Conservation (phyloP, 2,329 filamentous ascomycete genomes). For the Aureobasidium uvarum region DNA sequence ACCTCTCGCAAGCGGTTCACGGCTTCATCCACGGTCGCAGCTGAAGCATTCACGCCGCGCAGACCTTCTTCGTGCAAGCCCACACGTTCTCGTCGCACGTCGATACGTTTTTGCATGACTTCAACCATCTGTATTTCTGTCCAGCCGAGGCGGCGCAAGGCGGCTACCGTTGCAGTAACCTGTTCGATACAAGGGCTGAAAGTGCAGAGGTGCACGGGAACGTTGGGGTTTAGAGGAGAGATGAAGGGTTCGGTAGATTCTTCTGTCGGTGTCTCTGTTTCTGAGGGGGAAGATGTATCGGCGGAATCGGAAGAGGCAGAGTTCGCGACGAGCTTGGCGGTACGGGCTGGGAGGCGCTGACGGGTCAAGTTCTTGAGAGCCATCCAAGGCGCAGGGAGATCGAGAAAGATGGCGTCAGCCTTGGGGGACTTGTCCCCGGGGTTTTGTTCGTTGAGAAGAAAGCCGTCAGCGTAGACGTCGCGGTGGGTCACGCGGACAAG, state of each 20-base stretch:
- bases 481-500: constrained; percentile 73
- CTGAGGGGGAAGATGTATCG: constrained; percentile 1
- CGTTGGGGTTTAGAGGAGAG: constrained; percentile 66
- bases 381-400: constrained; percentile 77
- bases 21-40: constrained; percentile 76
- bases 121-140: constrained; percentile 92
- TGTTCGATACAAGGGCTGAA: constrained; percentile 98
- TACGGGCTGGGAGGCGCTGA: constrained; percentile 28
- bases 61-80: constrained; percentile 68
- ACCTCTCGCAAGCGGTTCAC: constrained; percentile 69
- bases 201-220: constrained; percentile 77
- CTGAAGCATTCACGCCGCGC: constrained; percentile 65
- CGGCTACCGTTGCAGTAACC: constrained; percentile 79
- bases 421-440: constrained; percentile 45
- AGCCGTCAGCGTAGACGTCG: constrained; percentile 75
- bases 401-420: constrained; percentile 72
- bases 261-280: constrained; percentile 8
- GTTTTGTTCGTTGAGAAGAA: constrained; percentile 51
- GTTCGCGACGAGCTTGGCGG: constrained; percentile 21
- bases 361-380: constrained; percentile 74
- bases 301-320: constrained; percentile 17
- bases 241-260: constrained; percentile 27
- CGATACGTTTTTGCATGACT: constrained; percentile 73
- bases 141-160: constrained; percentile 80
- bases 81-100: constrained; percentile 77